Base-by-base conservation (phyloP, 768 basidiomycete species). In the Russula olivacea region DNA sequence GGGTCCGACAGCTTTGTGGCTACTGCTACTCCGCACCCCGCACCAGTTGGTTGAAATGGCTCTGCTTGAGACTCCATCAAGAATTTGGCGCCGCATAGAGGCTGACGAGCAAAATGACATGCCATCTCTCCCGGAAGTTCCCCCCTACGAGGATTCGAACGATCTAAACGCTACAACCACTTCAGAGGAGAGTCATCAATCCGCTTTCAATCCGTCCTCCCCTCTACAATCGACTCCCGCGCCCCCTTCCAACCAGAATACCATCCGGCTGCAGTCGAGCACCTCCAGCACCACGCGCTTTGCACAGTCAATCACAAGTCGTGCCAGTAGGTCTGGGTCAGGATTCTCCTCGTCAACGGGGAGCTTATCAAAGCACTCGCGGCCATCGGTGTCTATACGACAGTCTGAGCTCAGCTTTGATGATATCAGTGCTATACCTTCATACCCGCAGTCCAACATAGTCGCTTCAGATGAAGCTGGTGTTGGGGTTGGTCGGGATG, bases 11-110 rank as follows among this genome's bases (percentile, higher is more conserved):
- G 34, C 34, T 50, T 34, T 54, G 51, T 54, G 52, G 19, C 48
- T 38, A 21, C 19, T 3, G 4, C 30, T 7, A 4, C 2, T 2
- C 28, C 28, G 28, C 3, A 34, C 15, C 23, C 5, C 47, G 28
- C 11, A 41, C 19, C 38, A n/a, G 14, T 28, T 25, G 17, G 15
- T 53, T 47, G 17, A 32, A 51, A 70, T 68, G 36, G 60, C 64
- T 21, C 69, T 74, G 30, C 68, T 77, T 10, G 91, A 93, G 74
- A 93, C 91, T 17, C 91, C 91, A 0, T 93, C 91, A 28, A 80
- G 90, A 49, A 85, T 93, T 70, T 89, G 87, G 87, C 81, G 91
- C 32, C 82, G 91, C 51, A 91, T 93, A 55, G 84, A 93, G 72
- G 86, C 81, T 0, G 77, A 81, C n/a, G 87, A 91, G 68, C 83